Percentiles rank a stretch among this genome's conserved stretches.
Evolutionary conservation across 495 filamentous ascomycete genomes (phyloP).

Genomic region (Aspergillus mulundensis): DNA sequence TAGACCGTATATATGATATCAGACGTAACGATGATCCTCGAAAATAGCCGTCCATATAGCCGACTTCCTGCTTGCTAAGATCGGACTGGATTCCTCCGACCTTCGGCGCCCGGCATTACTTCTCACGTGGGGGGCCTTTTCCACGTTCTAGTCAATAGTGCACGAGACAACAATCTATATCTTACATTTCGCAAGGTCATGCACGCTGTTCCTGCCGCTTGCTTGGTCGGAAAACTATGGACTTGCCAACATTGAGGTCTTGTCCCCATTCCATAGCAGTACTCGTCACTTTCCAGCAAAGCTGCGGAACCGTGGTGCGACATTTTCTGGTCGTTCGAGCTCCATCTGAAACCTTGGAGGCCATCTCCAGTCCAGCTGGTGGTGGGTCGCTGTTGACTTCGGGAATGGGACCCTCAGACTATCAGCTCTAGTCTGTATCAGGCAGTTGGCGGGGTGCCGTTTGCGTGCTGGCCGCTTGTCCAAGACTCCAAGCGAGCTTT

Average conservation of each 20-base stretch:
- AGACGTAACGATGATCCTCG: not conserved
- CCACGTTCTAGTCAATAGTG: not conserved
- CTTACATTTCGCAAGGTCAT: no score
- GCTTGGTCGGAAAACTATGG: no score
- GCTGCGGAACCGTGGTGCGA: not conserved
- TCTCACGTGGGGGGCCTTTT: constrained; percentile 10
- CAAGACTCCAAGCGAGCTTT: not conserved
- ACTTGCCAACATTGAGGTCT: not conserved
- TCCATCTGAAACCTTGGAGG: not conserved
- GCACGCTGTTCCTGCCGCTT: no score
- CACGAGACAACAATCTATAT: not conserved
- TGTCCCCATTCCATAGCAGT: not conserved
- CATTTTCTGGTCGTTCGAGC: constrained; percentile 1
- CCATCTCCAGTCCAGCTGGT: not conserved
- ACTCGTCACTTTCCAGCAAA: not conserved
- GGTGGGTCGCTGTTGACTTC: constrained; percentile 1
- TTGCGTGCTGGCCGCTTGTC: not conserved
- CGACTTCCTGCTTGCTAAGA: not conserved
- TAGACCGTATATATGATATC: not conserved
- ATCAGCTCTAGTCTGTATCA: constrained; percentile 8
- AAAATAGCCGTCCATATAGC: not conserved
- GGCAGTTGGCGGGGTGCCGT: constrained; percentile 12
- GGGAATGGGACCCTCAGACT: not conserved
- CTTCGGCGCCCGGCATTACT: constrained; percentile 10
- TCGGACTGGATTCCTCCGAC: constrained; percentile 14